phyloP scores from a whole-genome alignment of 495 filamentous ascomycete genomes.

The Talaromyces stipitatus region DNA sequence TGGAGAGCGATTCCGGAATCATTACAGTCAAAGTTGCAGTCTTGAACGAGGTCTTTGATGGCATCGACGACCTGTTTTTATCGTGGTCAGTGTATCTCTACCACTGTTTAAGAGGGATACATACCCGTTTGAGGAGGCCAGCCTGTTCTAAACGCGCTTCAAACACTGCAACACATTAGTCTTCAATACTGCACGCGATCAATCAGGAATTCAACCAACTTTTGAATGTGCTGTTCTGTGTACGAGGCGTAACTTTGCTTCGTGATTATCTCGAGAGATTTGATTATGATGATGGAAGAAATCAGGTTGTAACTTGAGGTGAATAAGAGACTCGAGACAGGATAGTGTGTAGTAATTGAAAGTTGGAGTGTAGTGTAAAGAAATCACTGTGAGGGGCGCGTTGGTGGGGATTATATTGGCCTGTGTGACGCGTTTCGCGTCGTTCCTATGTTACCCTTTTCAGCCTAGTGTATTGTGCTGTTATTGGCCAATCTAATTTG shows the following conservation, averaged over 20 bases:
- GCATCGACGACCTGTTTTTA: constrained; percentile 79
- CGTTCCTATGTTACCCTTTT: background rate
- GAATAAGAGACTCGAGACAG: too few species aligned
- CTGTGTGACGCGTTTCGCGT: background rate
- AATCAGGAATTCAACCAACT: background rate
- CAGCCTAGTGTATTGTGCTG: background rate
- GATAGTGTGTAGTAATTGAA: too few species aligned
- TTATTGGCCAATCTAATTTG: background rate
- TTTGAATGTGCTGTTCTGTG: background rate
- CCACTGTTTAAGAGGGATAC: constrained; percentile 9
- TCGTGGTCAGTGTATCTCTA: constrained; percentile 9
- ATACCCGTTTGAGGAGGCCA: constrained; percentile 88
- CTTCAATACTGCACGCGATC: background rate
- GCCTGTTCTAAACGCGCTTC: constrained; percentile 97
- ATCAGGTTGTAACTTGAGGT: too few species aligned
- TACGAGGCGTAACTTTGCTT: too few species aligned
- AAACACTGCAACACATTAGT: constrained; percentile 56
- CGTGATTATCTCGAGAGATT: too few species aligned
- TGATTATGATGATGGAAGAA: too few species aligned
- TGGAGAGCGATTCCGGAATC: constrained; percentile 96
- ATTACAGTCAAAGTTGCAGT: constrained; percentile 99
- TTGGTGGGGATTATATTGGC: background rate
- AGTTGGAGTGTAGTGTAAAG: too few species aligned
- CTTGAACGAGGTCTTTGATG: constrained; percentile 98
- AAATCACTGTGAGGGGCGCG: constrained; percentile 1